Evolutionary conservation across 2,329 filamentous ascomycete genomes (phyloP).

Genomic region (Acarospora socialis): DNA sequence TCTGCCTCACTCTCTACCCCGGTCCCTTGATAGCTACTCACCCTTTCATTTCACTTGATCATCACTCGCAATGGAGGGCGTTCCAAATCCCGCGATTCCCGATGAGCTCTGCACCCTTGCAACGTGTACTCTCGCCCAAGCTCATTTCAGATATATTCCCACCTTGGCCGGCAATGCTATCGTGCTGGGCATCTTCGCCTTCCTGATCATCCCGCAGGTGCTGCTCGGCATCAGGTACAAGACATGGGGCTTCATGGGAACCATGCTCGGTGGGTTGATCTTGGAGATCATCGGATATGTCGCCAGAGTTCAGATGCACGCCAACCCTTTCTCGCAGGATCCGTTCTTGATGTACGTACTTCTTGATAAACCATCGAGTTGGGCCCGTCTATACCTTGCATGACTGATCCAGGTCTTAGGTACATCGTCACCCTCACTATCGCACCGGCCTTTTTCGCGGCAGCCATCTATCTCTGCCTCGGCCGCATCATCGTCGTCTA

Average conservation of each 20-base stretch:
- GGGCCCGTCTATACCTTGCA: background rate
- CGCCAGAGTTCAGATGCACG: conserved; percentile 41
- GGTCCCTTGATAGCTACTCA: no score
- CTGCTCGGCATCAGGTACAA: conserved; percentile 30
- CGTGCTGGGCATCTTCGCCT: conserved; percentile 37
- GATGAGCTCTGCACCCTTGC: conserved; percentile 23
- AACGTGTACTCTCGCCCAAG: conserved; percentile 22
- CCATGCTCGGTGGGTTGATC: conserved; percentile 39
- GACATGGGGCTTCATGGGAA: conserved; percentile 37
- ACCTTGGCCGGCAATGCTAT: conserved; percentile 38
- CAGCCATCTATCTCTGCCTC: conserved; percentile 49
- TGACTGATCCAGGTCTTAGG: conserved; percentile 32
- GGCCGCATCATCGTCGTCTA: conserved; percentile 25
- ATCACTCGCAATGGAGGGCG: no score
- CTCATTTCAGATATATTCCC: conserved; percentile 41
- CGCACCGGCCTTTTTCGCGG: conserved; percentile 50
- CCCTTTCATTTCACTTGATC: no score
- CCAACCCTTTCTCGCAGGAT: conserved; percentile 30
- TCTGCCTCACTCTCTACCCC: no score
- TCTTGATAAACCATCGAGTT: background rate
- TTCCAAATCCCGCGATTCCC: no score
- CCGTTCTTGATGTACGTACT: conserved; percentile 30
- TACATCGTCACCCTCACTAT: conserved; percentile 50
- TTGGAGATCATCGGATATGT: conserved; percentile 46
- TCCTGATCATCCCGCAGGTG: conserved; percentile 29